Evolutionary conservation across 768 basidiomycete species (phyloP), one percentile per base, ranked within the genome.

Genomic region (Pisolithus marmoratus): DNA sequence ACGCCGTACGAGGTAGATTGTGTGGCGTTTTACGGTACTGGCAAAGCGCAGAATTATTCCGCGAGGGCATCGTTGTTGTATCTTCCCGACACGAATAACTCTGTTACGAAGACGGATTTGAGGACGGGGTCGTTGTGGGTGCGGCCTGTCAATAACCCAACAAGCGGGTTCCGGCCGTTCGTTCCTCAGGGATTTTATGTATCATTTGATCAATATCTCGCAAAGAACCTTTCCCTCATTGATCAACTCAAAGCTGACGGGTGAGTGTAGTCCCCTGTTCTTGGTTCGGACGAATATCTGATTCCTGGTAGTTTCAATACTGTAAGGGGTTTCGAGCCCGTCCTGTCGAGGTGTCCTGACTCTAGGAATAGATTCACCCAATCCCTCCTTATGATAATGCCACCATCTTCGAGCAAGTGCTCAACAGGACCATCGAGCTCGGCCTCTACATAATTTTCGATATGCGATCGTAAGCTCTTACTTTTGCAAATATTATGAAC

Each of bases 101-200:
- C 75, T 4, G 72, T 77, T 24, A 77, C 77, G 1, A 79, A 79
- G 61, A 70, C 75, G 11, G 79, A 81, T 53, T 49, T 72, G 55
- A 67, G 74, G 23, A 76, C 75, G 1, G 78, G 77, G 1, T 69
- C 71, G 8, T 55, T 79, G 38, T 66, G 77, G 59, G 68, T 66
- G 4, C 73, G 73, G 47, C 69, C 67, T 51, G 65, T 51, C 5
- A 31, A 58, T 45, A 54, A 55, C 19, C 60, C 54, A 6, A 60
- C 60, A 19, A 51, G 58, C 1, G 19, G 26, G 2, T 67, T 67
- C 54, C 60, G 72, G 54, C 67, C 76, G 0, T 65, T 84, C 12
- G 64, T 90, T 51, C 87, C 90, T 0, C 77, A 87, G 42, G 88
- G 88, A 0, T 91, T 86, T 65, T 90, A 88, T 58, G 81, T 87